Evolutionary conservation across 1,284 basidiomycete species (phyloP).

Genomic region (Malassezia psittaci): DNA sequence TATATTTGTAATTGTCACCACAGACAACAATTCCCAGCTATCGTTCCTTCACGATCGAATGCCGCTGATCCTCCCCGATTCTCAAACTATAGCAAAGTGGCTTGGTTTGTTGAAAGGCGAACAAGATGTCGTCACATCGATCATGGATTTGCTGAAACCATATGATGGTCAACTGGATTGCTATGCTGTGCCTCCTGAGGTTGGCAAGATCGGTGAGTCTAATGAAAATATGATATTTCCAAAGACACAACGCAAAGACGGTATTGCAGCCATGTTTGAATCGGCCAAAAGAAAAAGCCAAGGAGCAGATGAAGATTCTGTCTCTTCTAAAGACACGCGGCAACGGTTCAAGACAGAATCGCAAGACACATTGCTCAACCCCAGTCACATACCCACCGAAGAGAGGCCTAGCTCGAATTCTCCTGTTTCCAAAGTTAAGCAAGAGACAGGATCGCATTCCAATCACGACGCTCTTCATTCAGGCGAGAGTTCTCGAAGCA

Average conservation of each 20-base stretch:
- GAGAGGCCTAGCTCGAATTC: too few species aligned
- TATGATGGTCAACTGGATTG: conserved; percentile 58
- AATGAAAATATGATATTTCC: conserved; percentile 73
- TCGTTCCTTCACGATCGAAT: conserved; percentile 67
- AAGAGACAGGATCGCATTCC: too few species aligned
- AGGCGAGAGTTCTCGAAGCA: too few species aligned
- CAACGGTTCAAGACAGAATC: too few species aligned
- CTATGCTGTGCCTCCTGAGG: conserved; percentile 81
- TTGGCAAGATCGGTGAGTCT: conserved; percentile 79
- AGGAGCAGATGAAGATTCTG: background rate
- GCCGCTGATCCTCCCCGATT: conserved; percentile 67
- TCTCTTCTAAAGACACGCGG: too few species aligned
- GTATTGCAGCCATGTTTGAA: conserved; percentile 78
- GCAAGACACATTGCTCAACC: too few species aligned
- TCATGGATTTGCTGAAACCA: conserved; percentile 60
- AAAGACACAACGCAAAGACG: conserved; percentile 66
- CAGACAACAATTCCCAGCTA: conserved; percentile 50
- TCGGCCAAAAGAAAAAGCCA: conserved; percentile 16
- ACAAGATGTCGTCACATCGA: conserved; percentile 23
- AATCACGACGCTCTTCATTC: too few species aligned
- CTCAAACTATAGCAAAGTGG: conserved; percentile 62
- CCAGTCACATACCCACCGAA: too few species aligned
- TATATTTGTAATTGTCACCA: conserved; percentile 80
- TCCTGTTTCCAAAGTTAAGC: too few species aligned
- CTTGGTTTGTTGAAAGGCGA: conserved; percentile 54